These are phyloP conservation scores for Mycena epipterygia DNA, from an alignment of 768 basidiomycete genomes.

Conservation along the genomic window DNA sequence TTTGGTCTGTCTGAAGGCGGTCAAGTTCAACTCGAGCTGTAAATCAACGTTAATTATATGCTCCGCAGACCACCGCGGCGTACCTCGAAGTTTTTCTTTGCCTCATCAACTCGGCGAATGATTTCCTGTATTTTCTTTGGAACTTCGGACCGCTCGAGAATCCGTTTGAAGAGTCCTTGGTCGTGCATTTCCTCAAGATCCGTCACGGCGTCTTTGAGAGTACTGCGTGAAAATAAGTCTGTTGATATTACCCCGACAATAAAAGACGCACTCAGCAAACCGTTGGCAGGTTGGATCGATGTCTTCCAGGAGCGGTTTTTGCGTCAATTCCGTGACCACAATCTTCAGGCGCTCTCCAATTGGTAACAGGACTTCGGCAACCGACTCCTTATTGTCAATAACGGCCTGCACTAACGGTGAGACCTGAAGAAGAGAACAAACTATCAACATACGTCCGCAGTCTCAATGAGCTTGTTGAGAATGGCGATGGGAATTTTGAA, in stretches of 20 bases:
- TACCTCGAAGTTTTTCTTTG: conserved; percentile 14
- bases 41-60: background rate
- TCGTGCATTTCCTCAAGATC: background rate
- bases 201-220: background rate
- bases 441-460: background rate
- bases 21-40: conserved; percentile 8
- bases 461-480: background rate
- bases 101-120: conserved; percentile 8
- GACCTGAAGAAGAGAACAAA: too few species aligned
- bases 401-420: background rate
- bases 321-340: background rate
- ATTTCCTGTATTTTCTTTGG: background rate
- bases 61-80: background rate
- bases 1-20: background rate
- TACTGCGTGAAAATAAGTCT: too few species aligned
- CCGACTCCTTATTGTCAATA: conserved; percentile 13
- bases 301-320: background rate
- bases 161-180: background rate
- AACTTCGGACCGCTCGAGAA: background rate
- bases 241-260: background rate
- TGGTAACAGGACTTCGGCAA: background rate
- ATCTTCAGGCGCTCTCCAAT: background rate
- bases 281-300: background rate
- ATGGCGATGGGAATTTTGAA: conserved; percentile 11
- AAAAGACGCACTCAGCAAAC: background rate